These are phyloP conservation scores for Rehmannia glutinosa DNA, from an alignment of 257 asterid genomes.

Conservation along the genomic window DNA sequence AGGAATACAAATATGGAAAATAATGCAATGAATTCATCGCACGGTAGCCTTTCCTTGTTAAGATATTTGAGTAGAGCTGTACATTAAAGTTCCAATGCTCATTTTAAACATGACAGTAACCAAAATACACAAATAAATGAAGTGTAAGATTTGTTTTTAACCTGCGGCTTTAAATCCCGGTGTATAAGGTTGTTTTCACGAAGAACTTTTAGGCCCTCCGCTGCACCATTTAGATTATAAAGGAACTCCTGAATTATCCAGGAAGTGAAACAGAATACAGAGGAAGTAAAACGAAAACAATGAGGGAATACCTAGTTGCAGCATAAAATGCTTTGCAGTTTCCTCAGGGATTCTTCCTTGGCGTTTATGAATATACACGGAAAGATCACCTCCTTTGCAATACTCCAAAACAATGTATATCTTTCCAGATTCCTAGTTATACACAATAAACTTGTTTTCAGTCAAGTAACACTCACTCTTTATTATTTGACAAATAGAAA, in stretches of 20 bases:
- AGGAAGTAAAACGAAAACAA: neutral
- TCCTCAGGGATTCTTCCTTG: constrained; percentile 81
- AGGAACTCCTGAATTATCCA: neutral
- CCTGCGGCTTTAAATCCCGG: constrained; percentile 98
- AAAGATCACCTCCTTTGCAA: constrained; percentile 98
- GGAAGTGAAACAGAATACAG: neutral
- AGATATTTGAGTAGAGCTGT: neutral
- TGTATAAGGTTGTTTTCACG: constrained; percentile 88
- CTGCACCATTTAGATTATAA: constrained; percentile 36
- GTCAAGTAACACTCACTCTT: constrained; percentile 2
- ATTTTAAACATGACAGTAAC: neutral
- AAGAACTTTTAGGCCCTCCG: constrained; percentile 87
- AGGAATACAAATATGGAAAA: neutral
- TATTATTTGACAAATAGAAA: neutral
- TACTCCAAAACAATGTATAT: constrained; percentile 84
- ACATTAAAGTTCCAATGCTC: neutral
- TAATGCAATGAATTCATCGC: neutral
- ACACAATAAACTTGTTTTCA: constrained; percentile 15
- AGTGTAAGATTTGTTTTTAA: constrained; percentile 13
- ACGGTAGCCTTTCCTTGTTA: neutral
- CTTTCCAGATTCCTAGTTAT: constrained; percentile 78
- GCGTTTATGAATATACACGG: constrained; percentile 59
- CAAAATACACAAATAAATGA: constrained; percentile 8
- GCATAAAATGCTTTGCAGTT: constrained; percentile 90
- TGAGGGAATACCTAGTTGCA: constrained; percentile 65